Conservation (phyloP, 345 rosid genomes). For the Sisymbrium altissimum region DNA sequence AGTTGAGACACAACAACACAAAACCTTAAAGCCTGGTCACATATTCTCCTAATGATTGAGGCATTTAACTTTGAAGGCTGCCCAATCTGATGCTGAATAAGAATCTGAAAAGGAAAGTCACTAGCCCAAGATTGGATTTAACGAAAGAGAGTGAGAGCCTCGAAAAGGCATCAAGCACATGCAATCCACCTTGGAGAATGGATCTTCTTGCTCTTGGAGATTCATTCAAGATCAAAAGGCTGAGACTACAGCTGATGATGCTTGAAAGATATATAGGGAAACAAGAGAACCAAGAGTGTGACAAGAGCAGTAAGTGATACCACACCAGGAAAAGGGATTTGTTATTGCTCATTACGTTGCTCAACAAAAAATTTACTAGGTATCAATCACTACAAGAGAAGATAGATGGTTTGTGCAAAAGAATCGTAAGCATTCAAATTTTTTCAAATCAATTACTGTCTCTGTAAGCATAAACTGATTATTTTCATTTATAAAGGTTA, state of each 20-base stretch:
- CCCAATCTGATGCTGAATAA: too few relatives aligned
- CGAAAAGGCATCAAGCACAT: slow-evolving; percentile 4
- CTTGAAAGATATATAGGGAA: slow-evolving; percentile 76
- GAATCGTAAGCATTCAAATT: slow-evolving; percentile 56
- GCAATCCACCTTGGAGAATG: slow-evolving; percentile 64
- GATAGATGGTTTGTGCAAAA: slow-evolving; percentile 77
- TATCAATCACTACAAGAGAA: slow-evolving; percentile 88
- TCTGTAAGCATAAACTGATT: slow-evolving; percentile 15
- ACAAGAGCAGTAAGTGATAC: slow-evolving; percentile 31
- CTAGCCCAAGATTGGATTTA: too few relatives aligned
- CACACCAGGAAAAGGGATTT: slow-evolving; percentile 42
- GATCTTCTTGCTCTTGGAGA: slow-evolving; percentile 95
- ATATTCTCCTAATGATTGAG: not conserved
- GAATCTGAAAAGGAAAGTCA: not conserved
- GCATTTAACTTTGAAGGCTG: too few relatives aligned
- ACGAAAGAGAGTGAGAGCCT: slow-evolving; percentile 31
- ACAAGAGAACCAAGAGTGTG: slow-evolving; percentile 43
- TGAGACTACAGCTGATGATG: slow-evolving; percentile 81
- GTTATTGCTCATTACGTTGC: slow-evolving; percentile 48
- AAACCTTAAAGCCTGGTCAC: slow-evolving; percentile 47
- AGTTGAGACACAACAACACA: slow-evolving; percentile 54
- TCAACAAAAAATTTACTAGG: slow-evolving; percentile 64
- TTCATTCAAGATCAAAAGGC: slow-evolving; percentile 90
- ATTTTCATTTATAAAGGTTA: not conserved
- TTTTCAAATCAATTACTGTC: not conserved